A percentile compares a stretch with the other conserved stretches of the same genome.
Conservation (phyloP, 2,329 filamentous ascomycete genomes). For the Dactylellina leptospora region DNA sequence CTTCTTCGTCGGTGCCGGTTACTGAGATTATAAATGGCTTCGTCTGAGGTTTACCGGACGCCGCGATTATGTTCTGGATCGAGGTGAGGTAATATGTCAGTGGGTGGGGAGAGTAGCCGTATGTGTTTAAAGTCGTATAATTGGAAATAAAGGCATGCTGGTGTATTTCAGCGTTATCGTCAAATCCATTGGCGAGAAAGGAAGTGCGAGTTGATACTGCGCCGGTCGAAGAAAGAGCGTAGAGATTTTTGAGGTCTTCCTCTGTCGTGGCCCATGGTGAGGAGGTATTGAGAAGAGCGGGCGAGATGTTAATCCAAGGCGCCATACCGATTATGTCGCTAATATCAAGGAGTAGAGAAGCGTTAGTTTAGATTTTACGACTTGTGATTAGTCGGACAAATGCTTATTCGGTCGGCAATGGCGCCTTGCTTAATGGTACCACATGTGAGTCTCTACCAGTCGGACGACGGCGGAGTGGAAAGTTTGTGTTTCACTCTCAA, state of each 20-base stretch:
- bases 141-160: slow-evolving; percentile 72
- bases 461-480: no score
- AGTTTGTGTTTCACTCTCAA: slow-evolving; percentile 30
- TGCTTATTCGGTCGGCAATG: no score
- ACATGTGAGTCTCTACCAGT: no score
- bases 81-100: slow-evolving; percentile 70
- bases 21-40: slow-evolving; percentile 77
- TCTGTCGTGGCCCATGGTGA: slow-evolving; percentile 77
- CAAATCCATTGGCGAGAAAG: slow-evolving; percentile 70
- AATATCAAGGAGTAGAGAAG: no score
- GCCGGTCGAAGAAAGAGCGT: slow-evolving; percentile 71
- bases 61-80: slow-evolving; percentile 63
- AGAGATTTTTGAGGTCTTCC: slow-evolving; percentile 70
- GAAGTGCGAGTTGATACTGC: slow-evolving; percentile 79
- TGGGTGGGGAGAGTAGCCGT: slow-evolving; percentile 75
- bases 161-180: slow-evolving; percentile 69
- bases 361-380: no score
- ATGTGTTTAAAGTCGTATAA: slow-evolving; percentile 71
- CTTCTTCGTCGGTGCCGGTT: slow-evolving; percentile 70
- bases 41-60: slow-evolving; percentile 55
- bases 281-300: slow-evolving; percentile 77
- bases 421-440: no score
- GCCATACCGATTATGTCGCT: no score
- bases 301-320: slow-evolving; percentile 65
- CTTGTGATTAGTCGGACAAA: no score